Percentiles rank a stretch among this genome's conserved stretches.
phyloP scores from a whole-genome alignment of 495 filamentous ascomycete species.

The Aspergillus incahuasiensis region DNA sequence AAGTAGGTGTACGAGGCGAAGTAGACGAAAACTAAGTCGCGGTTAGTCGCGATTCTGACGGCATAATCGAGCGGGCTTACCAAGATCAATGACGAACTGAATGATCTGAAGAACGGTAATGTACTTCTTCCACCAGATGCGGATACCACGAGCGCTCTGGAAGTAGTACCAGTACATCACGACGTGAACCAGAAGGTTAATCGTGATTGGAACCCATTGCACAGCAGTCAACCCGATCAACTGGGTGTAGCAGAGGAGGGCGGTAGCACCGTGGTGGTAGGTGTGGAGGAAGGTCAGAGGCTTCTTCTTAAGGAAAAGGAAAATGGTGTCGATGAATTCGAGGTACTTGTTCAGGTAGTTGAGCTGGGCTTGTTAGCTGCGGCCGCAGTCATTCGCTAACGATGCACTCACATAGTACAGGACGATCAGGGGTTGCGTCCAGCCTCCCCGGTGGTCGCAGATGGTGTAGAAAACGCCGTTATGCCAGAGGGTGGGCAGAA shows the following conservation, averaged over 20 bases:
- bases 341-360: conserved; percentile 73
- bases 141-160: conserved; percentile 54
- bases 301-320: conserved; percentile 72
- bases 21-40: conserved; percentile 72
- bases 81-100: conserved; percentile 56
- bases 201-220: conserved; percentile 63
- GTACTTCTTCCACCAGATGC: conserved; percentile 60
- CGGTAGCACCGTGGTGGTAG: conserved; percentile 71
- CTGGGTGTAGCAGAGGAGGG: conserved; percentile 68
- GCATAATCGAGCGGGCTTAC: conserved; percentile 25
- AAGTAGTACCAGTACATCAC: conserved; percentile 67
- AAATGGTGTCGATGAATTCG: conserved; percentile 65
- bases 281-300: conserved; percentile 74
- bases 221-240: conserved; percentile 64
- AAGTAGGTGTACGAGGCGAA: conserved; percentile 96
- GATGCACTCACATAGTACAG: conserved; percentile 59
- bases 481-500: conserved; percentile 55
- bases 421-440: conserved; percentile 60
- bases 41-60: background rate
- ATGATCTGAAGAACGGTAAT: conserved; percentile 55
- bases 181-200: conserved; percentile 67
- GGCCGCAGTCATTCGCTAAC: background rate
- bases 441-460: conserved; percentile 60
- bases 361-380: conserved; percentile 39
- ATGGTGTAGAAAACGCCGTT: conserved; percentile 62